Evolutionary conservation across 2,329 filamentous ascomycete species (phyloP).

Genomic region (Xylariaceae sp.): DNA sequence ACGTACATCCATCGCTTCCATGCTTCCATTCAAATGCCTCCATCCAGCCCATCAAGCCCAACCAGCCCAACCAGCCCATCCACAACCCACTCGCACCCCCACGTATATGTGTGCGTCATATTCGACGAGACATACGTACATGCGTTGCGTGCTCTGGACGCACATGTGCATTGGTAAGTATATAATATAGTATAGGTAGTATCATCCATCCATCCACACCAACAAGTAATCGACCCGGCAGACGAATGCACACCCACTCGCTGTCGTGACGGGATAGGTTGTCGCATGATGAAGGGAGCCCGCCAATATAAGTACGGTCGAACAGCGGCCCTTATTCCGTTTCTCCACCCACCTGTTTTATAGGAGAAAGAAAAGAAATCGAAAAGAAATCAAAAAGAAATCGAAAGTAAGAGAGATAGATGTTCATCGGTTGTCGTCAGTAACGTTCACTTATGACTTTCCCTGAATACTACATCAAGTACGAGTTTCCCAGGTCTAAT

Average conservation of each 20-base stretch:
- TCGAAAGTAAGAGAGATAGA: too few species aligned
- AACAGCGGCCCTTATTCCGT: not conserved
- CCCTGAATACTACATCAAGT: too few species aligned
- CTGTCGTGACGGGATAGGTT: slow-evolving; percentile 3
- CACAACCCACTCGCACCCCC: slow-evolving; percentile 15
- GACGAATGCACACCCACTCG: slow-evolving; percentile 8
- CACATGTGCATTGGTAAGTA: not conserved
- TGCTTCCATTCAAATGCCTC: not conserved
- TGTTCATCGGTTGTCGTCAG: too few species aligned
- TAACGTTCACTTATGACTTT: too few species aligned
- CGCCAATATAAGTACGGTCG: not conserved
- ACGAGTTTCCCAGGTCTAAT: too few species aligned
- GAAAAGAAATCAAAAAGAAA: too few species aligned
- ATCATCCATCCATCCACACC: slow-evolving; percentile 19
- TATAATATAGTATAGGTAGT: not conserved
- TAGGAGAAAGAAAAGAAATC: too few species aligned
- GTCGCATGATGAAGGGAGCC: not conserved
- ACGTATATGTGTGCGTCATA: slow-evolving; percentile 11
- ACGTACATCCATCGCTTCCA: not conserved
- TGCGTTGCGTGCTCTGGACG: not conserved
- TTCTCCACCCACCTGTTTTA: not conserved
- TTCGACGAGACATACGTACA: slow-evolving; percentile 9
- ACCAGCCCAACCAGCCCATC: not conserved
- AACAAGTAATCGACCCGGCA: slow-evolving; percentile 2
- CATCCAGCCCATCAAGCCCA: not conserved